Evolutionary conservation across 2,329 filamentous ascomycete genomes (phyloP).

Genomic region (Xylogone sp.): DNA sequence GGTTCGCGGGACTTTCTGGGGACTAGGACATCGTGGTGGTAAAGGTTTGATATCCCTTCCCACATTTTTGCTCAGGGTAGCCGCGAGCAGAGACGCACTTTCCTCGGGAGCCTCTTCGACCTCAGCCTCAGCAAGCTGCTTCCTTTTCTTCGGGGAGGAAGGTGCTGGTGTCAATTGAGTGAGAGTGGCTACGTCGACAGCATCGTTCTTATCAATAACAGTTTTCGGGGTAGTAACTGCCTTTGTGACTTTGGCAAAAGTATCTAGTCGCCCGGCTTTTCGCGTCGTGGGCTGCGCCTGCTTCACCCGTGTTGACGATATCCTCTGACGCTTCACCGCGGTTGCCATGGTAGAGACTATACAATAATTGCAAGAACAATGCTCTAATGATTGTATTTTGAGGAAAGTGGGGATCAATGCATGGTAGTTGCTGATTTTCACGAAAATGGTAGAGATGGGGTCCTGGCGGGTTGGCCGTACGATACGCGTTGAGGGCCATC

Average conservation of each 20-base stretch:
- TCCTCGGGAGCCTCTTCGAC: constrained; percentile 8
- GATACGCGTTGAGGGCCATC: neutral
- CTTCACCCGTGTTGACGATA: constrained; percentile 14
- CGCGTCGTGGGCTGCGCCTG: constrained; percentile 21
- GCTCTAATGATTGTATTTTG: constrained; percentile 11
- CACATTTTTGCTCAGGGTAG: neutral
- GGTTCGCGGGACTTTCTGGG: constrained; percentile 18
- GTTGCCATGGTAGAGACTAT: constrained; percentile 24
- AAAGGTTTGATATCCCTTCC: constrained; percentile 12
- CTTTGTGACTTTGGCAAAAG: constrained; percentile 41
- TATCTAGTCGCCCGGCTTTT: constrained; percentile 30
- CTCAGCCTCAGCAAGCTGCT: constrained; percentile 10
- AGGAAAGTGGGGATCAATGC: constrained; percentile 14
- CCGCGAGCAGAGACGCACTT: constrained; percentile 6
- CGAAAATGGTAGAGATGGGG: neutral
- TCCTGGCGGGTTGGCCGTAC: neutral
- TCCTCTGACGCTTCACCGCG: constrained; percentile 25
- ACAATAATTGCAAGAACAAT: constrained; percentile 15
- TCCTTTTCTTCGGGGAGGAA: constrained; percentile 30
- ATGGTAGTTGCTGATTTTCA: constrained; percentile 4
- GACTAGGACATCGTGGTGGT: constrained; percentile 5
- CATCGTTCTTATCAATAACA: constrained; percentile 27
- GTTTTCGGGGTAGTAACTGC: constrained; percentile 27
- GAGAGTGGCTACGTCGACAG: constrained; percentile 28
- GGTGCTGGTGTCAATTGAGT: constrained; percentile 20